Percentiles rank a stretch among this genome's conserved stretches.
Conservation (phyloP, 768 basidiomycete genomes). For the Pisolithus tinctorius region DNA sequence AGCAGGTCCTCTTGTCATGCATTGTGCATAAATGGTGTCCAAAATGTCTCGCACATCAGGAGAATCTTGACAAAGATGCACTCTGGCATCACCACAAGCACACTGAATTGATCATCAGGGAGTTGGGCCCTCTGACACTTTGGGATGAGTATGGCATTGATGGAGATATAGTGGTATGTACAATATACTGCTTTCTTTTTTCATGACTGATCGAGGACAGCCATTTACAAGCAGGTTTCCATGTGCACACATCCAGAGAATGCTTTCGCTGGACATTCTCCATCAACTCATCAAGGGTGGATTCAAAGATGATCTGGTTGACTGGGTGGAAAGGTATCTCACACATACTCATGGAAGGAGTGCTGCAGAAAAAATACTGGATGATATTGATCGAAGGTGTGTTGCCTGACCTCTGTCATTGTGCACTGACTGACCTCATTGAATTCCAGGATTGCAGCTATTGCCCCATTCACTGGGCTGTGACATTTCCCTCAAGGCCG, state of each 20-base stretch:
- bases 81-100: constrained; percentile 13
- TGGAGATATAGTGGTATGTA: background rate
- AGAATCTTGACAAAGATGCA: background rate
- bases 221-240: background rate
- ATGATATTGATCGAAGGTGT: no score
- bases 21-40: constrained; percentile 16
- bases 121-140: constrained; percentile 3
- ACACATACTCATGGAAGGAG: no score
- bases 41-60: constrained; percentile 4
- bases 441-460: no score
- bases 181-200: background rate
- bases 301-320: constrained; percentile 35
- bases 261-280: constrained; percentile 34
- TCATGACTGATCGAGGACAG: background rate
- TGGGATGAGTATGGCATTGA: constrained; percentile 16
- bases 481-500: no score
- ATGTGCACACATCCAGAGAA: constrained; percentile 27
- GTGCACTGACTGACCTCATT: no score
- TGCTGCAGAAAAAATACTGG: no score
- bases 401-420: no score
- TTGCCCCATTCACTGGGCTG: no score
- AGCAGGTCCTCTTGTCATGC: constrained; percentile 11
- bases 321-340: constrained; percentile 19
- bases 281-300: constrained; percentile 43
- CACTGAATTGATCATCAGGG: constrained; percentile 12